phyloP scores from a whole-genome alignment of 2,329 filamentous ascomycete genomes.

The Fusarium agapanthi region DNA sequence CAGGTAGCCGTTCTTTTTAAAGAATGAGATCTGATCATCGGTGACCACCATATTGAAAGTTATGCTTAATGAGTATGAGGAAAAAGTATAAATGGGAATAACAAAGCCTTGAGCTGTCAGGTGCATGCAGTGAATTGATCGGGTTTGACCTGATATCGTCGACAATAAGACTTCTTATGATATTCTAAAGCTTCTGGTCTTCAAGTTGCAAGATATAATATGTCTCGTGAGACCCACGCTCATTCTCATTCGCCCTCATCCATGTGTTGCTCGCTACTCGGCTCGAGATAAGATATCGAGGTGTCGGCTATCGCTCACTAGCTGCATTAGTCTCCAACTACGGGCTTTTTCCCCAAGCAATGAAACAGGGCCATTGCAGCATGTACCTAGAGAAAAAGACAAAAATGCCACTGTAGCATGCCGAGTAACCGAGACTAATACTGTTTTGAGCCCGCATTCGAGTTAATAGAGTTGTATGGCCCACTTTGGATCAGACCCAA shows the following conservation, averaged over 20 bases:
- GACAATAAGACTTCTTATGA: not conserved
- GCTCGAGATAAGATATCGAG: not conserved
- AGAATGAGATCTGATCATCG: not conserved
- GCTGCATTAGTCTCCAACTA: not conserved
- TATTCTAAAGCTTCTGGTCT: fast-evolving
- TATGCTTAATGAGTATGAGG: not conserved
- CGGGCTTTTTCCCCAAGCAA: not conserved
- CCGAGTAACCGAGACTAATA: not conserved
- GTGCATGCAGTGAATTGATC: fast-evolving
- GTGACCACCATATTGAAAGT: not conserved
- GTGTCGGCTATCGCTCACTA: not conserved
- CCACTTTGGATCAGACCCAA: not conserved
- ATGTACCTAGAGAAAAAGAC: fast-evolving
- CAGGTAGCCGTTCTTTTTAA: not conserved
- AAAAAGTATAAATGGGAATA: not conserved
- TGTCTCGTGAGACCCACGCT: not conserved
- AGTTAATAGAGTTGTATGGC: not conserved
- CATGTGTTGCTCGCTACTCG: not conserved
- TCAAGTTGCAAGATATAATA: fast-evolving
- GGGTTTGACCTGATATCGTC: fast-evolving
- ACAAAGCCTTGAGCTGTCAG: not conserved
- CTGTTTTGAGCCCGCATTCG: not conserved
- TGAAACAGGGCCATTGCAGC: not conserved
- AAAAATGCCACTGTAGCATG: not conserved
- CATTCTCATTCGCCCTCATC: fast-evolving